phyloP scores from a whole-genome alignment of 352 stramenopile species.

The Phytophthora tentaculata region DNA sequence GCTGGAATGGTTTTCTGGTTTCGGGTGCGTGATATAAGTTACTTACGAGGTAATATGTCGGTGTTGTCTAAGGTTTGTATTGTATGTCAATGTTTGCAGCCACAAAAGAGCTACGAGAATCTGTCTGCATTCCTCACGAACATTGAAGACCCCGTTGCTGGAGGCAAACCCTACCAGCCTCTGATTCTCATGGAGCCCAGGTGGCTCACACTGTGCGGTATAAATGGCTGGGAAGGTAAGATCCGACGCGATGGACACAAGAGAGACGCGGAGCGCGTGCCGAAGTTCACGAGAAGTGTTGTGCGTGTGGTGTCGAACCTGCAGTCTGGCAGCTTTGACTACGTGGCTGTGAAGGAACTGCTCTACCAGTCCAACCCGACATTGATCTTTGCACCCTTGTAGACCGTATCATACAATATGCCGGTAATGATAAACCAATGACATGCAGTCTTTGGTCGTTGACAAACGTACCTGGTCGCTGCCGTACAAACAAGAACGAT shows the following conservation, averaged over 20 bases:
- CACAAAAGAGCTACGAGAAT: slow-evolving; percentile 70
- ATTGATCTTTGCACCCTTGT: slow-evolving; percentile 63
- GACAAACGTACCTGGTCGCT: not conserved
- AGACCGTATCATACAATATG: slow-evolving; percentile 17
- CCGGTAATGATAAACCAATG: no score
- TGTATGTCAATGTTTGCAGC: slow-evolving; percentile 39
- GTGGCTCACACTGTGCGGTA: slow-evolving; percentile 69
- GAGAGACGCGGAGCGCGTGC: slow-evolving; percentile 44
- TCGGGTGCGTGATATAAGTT: slow-evolving; percentile 58
- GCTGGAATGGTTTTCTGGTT: slow-evolving; percentile 80
- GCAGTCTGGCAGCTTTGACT: slow-evolving; percentile 71
- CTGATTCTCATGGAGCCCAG: slow-evolving; percentile 64
- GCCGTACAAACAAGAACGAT: not conserved
- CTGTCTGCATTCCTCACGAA: slow-evolving; percentile 58
- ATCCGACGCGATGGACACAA: slow-evolving; percentile 60
- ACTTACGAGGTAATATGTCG: no score
- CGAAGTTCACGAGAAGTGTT: slow-evolving; percentile 67
- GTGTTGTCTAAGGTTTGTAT: slow-evolving; percentile 31
- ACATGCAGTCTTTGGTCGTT: not conserved
- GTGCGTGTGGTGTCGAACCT: slow-evolving; percentile 64
- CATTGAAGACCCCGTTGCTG: slow-evolving; percentile 55
- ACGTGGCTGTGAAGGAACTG: slow-evolving; percentile 71
- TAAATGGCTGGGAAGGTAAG: slow-evolving; percentile 77
- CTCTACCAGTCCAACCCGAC: slow-evolving; percentile 74
- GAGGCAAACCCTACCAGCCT: slow-evolving; percentile 51